Conservation (phyloP, 352 stramenopile species). For the Phytophthora pistaciae region DNA sequence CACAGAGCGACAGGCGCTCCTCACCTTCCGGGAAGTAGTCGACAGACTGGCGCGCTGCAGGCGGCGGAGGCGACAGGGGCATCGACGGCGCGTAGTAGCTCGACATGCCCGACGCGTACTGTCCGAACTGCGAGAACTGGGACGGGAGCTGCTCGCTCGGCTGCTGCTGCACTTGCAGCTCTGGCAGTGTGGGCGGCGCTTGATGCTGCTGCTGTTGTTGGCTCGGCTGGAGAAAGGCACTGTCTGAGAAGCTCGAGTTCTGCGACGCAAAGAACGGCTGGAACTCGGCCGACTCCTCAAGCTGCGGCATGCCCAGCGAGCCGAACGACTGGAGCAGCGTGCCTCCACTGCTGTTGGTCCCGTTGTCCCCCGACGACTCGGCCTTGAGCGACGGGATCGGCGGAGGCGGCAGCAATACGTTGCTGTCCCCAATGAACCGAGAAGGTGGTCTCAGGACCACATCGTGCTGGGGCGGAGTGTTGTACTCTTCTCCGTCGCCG, state of each 20-base stretch:
- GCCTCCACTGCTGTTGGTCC: not conserved
- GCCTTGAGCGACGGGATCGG: conserved; percentile 20
- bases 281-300: conserved; percentile 41
- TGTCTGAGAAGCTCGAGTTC: conserved; percentile 11
- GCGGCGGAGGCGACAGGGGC: conserved; percentile 3
- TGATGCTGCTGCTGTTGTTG: conserved; percentile 13
- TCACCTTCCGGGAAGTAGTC: conserved; percentile 39
- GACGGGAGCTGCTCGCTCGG: conserved; percentile 13
- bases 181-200: not conserved
- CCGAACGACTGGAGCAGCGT: conserved; percentile 14
- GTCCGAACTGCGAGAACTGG: conserved; percentile 25
- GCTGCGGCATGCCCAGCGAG: conserved; percentile 28
- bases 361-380: not conserved
- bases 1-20: not conserved
- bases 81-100: conserved; percentile 22
- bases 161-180: conserved; percentile 12
- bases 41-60: conserved; percentile 7
- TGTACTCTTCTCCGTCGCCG: conserved; percentile 11
- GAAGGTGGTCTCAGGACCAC: not conserved
- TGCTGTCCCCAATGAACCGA: too few relatives aligned
- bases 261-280: conserved; percentile 29
- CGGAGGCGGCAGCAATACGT: conserved; percentile 3
- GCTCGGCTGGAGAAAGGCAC: conserved; percentile 3
- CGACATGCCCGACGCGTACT: conserved; percentile 14
- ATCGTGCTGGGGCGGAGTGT: conserved; percentile 2